Evolutionary conservation across 2,329 filamentous ascomycete species (phyloP).

Genomic region (Didymella sp.): DNA sequence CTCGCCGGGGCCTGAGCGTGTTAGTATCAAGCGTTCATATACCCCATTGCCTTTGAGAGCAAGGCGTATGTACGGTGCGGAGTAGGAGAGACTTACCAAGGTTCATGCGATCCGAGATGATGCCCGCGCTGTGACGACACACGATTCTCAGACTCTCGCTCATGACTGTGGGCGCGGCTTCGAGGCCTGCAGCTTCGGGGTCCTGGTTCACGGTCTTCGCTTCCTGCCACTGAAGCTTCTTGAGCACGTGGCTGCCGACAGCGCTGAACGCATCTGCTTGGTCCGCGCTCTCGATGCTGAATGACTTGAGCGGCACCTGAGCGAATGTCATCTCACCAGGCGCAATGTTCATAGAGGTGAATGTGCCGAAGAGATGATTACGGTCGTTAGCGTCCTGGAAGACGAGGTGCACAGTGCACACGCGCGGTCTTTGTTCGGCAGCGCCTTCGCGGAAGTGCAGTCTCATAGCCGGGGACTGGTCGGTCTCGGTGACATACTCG

Average conservation of each 20-base stretch:
- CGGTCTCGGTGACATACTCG: constrained; percentile 64
- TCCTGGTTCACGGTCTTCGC: constrained; percentile 76
- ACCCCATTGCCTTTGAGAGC: neutral
- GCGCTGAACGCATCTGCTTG: constrained; percentile 54
- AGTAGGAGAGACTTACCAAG: constrained; percentile 56
- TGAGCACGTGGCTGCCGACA: constrained; percentile 51
- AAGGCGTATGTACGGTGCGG: neutral
- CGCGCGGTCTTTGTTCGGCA: constrained; percentile 54
- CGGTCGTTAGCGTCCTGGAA: constrained; percentile 78
- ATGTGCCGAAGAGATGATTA: constrained; percentile 71
- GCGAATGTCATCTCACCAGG: constrained; percentile 73
- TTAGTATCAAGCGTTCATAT: neutral
- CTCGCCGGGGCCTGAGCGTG: constrained; percentile 51
- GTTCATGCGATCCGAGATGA: constrained; percentile 83
- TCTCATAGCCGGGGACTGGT: constrained; percentile 73
- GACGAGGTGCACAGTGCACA: constrained; percentile 75
- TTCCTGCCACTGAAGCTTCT: constrained; percentile 67
- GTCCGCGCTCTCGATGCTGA: constrained; percentile 67
- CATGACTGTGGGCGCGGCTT: constrained; percentile 71
- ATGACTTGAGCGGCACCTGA: constrained; percentile 70
- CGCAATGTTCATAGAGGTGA: constrained; percentile 74
- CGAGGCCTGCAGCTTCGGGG: constrained; percentile 61
- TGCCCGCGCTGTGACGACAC: constrained; percentile 76
- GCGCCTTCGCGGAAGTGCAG: constrained; percentile 69
- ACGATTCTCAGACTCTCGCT: constrained; percentile 79